Evolutionary conservation across 1,284 basidiomycete species (phyloP).

Genomic region (Leccinum pachyderme): DNA sequence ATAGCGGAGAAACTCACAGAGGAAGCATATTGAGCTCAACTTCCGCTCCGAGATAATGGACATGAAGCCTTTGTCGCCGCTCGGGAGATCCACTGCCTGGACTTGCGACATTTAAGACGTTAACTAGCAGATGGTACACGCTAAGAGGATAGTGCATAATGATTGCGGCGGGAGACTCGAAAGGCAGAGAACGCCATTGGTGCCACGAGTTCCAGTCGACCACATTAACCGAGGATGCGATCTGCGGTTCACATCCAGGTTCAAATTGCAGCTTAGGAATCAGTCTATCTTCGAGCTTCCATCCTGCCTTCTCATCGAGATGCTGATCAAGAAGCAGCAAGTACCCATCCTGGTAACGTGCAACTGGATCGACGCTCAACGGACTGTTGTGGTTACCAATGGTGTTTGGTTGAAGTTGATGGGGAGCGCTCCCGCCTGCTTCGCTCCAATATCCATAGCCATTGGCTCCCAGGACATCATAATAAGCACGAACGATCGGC

Average conservation of each 20-base stretch:
- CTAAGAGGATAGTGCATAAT: constrained; percentile 42
- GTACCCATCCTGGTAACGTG: constrained; percentile 33
- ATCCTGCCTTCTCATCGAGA: constrained; percentile 36
- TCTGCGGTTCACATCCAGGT: constrained; percentile 20
- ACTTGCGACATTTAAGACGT: constrained; percentile 33
- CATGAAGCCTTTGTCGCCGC: constrained; percentile 27
- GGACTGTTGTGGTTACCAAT: not conserved
- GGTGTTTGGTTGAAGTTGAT: constrained; percentile 25
- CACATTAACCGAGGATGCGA: constrained; percentile 26
- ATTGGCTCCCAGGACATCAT: constrained; percentile 37
- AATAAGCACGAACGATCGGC: constrained; percentile 36
- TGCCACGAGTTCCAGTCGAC: constrained; percentile 42
- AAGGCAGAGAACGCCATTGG: constrained; percentile 38
- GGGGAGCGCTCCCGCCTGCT: constrained; percentile 34
- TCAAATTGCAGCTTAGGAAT: constrained; percentile 36
- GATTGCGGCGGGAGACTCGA: constrained; percentile 41
- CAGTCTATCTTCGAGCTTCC: constrained; percentile 37
- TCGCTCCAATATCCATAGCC: constrained; percentile 40
- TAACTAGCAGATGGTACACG: constrained; percentile 37
- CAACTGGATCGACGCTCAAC: constrained; percentile 10
- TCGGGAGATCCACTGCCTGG: constrained; percentile 24
- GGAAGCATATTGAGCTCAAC: constrained; percentile 46
- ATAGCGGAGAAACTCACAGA: constrained; percentile 30
- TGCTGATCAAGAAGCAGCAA: constrained; percentile 31
- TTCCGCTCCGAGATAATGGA: constrained; percentile 41